Evolutionary conservation across 23 red algal genomes (phyloP).

Genomic region (Gracilariopsis chorda): DNA sequence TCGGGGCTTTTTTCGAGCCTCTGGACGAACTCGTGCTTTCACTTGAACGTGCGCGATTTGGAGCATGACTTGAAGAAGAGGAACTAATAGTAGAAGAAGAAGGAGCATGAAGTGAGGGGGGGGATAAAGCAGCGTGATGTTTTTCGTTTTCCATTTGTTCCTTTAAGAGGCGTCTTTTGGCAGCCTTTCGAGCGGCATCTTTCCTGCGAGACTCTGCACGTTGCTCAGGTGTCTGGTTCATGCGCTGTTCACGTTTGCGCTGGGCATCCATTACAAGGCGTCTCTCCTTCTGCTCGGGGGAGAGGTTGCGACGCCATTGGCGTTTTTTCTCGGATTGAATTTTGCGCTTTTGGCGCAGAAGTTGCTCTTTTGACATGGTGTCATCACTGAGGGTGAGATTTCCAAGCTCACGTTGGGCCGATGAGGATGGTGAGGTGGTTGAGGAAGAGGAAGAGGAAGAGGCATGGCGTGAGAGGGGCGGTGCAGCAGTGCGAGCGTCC

Average conservation of each 20-base stretch:
- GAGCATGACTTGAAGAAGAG: too few species aligned
- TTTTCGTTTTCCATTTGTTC: slow-evolving; percentile 2
- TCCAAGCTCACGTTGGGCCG: too few species aligned
- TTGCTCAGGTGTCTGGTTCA: slow-evolving; percentile 18
- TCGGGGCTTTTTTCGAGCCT: too few species aligned
- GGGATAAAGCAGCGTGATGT: not conserved
- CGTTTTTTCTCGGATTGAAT: slow-evolving; percentile 50
- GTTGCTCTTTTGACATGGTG: not conserved
- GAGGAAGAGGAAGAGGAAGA: slow-evolving; percentile 1
- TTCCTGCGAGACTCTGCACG: slow-evolving; percentile 20
- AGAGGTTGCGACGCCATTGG: slow-evolving; percentile 30
- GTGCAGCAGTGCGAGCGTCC: not conserved
- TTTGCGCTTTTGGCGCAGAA: slow-evolving; percentile 14
- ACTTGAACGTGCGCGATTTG: too few species aligned
- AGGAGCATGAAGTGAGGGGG: too few species aligned
- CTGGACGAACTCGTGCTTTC: too few species aligned
- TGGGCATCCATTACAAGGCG: slow-evolving; percentile 17
- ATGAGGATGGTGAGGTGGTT: too few species aligned
- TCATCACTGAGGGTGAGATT: not conserved
- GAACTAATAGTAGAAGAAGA: too few species aligned
- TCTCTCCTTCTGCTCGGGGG: slow-evolving; percentile 35
- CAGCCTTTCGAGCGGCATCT: slow-evolving; percentile 36
- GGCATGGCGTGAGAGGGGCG: not conserved
- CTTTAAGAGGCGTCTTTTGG: slow-evolving; percentile 1
- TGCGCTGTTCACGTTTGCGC: slow-evolving; percentile 22